A percentile compares a stretch with the other conserved stretches of the same genome.
Evolutionary conservation across 129 eudicot genomes (phyloP).

Genomic region (Chrysanthemum seticuspe): DNA sequence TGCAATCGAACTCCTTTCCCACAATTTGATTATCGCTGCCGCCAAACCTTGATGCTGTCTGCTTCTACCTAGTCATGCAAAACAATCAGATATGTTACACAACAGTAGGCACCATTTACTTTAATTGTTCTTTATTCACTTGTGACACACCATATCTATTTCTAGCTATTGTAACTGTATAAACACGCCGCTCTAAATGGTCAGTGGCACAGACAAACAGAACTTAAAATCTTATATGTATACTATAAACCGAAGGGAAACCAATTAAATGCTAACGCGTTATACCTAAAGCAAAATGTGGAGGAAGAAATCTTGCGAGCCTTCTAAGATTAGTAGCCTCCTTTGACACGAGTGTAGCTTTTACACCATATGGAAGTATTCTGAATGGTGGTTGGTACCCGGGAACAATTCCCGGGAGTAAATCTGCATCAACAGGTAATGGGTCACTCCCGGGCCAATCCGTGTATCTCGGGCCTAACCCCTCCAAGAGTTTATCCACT

Average conservation of each 20-base stretch:
- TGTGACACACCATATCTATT: constrained; percentile 14
- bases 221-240: neutral
- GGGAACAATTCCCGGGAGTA: constrained; percentile 64
- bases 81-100: constrained; percentile 14
- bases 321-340: constrained; percentile 83
- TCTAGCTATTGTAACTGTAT: constrained; percentile 14
- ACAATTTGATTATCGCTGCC: constrained; percentile 70
- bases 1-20: constrained; percentile 90
- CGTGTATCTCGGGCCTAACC: constrained; percentile 78
- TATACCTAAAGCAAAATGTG: constrained; percentile 94
- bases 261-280: neutral
- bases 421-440: constrained; percentile 95
- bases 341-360: constrained; percentile 52
- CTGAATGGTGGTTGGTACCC: constrained; percentile 86
- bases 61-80: constrained; percentile 78
- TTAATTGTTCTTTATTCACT: neutral
- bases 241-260: neutral
- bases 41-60: constrained; percentile 96
- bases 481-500: constrained; percentile 71
- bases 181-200: constrained; percentile 3
- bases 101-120: neutral
- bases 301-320: constrained; percentile 86
- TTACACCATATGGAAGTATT: constrained; percentile 84
- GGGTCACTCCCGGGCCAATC: constrained; percentile 97
- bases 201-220: neutral